Base-by-base conservation (phyloP, 2,329 filamentous ascomycete genomes). In the Zarea fungicola region DNA sequence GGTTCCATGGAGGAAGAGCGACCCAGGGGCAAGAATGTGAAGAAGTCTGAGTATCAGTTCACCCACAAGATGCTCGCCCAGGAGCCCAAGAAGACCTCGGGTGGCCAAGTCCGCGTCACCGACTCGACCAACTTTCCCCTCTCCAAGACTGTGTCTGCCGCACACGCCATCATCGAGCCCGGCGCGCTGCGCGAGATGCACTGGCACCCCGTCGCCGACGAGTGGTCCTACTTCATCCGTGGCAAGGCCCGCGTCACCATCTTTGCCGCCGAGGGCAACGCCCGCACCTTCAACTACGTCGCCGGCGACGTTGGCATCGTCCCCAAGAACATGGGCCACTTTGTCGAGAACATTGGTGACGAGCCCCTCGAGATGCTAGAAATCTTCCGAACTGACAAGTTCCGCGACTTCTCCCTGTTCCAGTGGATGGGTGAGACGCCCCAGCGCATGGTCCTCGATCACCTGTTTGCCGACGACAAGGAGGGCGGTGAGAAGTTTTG, bases 281-380 rank as follows among this genome's bases (percentile, higher is more conserved):
- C 86, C 0, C 75, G 85, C 21, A 91, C 87, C 0, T 91, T 91
- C 60, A 82, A 91, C 68, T 91, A 87, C 64, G 69, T 77, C 6
- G 77, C 84, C 1, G 87, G 87, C 2, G 87, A 91, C 57, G 84
- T 89, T 0, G 87, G 84, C 13, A 86, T 90, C 54, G 85, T 91
- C 6, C 87, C 87, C 0, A 75, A 75, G 59, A 88, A 87, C 61
- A 88, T 87, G 75, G 87, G 84, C 3, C 86, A 91, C 61, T 91
- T 89, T 61, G 85, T 92, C 47, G 86, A 92, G 73, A 90, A 90
- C 58, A 80, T 88, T 34, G 83, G 85, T n/a, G 80, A 87, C 42
- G 85, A 89, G 62, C 79, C 85, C 16, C 66, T 91, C 3, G 82
- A 88, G 61, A 85, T 90, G 64, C 69, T 91, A 10, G 87, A 91